phyloP scores from a whole-genome alignment of 768 basidiomycete genomes.

The Boletus subcaerulescens region DNA sequence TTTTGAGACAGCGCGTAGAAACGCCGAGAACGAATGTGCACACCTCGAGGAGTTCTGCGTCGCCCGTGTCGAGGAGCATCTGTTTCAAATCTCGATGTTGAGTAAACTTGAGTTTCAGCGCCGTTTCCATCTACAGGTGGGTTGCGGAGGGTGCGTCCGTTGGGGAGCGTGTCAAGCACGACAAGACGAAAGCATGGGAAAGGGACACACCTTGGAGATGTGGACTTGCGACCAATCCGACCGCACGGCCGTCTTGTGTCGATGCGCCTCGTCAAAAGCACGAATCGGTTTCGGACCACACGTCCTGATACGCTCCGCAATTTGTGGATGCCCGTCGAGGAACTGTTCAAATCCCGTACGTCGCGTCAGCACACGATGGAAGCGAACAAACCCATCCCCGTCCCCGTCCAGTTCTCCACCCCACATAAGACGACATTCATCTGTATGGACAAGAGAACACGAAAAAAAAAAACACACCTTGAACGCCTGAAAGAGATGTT shows the following conservation, averaged over 20 bases:
- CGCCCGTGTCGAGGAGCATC: slow-evolving; percentile 62
- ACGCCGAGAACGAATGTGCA: slow-evolving; percentile 1
- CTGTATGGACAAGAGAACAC: no score
- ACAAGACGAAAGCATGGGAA: neutral
- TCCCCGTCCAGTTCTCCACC: no score
- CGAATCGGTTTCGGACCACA: slow-evolving; percentile 58
- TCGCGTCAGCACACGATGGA: neutral
- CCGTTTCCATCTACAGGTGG: slow-evolving; percentile 55
- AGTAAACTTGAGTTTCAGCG: slow-evolving; percentile 63
- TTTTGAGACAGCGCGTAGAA: neutral
- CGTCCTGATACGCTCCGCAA: slow-evolving; percentile 69
- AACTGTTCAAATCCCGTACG: slow-evolving; percentile 40
- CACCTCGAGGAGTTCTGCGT: slow-evolving; percentile 69
- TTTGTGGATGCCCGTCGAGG: slow-evolving; percentile 51
- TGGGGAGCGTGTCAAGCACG: no score
- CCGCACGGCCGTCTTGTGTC: slow-evolving; percentile 60
- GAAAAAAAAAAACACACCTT: slow-evolving; percentile 39
- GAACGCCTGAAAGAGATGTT: slow-evolving; percentile 76
- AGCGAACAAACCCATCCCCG: no score
- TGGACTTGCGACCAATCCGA: slow-evolving; percentile 69
- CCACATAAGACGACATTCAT: no score
- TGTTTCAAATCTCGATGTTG: slow-evolving; percentile 59
- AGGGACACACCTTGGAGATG: slow-evolving; percentile 48
- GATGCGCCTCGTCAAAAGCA: slow-evolving; percentile 65
- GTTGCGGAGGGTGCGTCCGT: no score